Base-by-base conservation (phyloP, 1,284 basidiomycete genomes). In the Trametes hirsuta region DNA sequence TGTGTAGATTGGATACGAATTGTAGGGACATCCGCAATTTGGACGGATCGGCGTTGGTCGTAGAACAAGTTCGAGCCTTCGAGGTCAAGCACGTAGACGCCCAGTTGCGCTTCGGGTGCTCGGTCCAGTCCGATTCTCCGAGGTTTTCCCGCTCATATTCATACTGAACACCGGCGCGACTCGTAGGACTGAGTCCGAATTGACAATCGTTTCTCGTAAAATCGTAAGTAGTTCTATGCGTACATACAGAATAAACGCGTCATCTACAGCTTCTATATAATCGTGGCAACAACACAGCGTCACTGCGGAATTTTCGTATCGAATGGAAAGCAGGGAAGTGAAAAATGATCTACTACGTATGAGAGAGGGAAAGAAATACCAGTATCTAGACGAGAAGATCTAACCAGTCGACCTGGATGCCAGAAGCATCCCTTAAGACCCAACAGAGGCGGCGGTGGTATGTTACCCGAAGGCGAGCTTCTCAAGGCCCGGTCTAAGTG, bases 351-450 rank as follows among this genome's bases (percentile, higher is more conserved):
- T 30, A 30, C 5, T 30, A 40, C n/a, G 3, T 3, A 40, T 5
- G 39, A 44, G 42, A n/a, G 11, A 44, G 21, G 41, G 41, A 42
- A 44, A 21, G n/a, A 21, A 22, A n/a, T 36, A 24, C n/a, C 18
- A 18, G 34, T 8, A 49, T 35, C n/a, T 15, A 42, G 50, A 11
- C 15, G 25, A 30, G 15, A 30, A 48, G 10, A 36, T 36, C 47
- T 48, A 48, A 30, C 3, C 24, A 39, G 47, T 6, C 35, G 8
- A 39, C 22, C n/a, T 56, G 24, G 42, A 56, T 49, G 55, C 55
- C 41, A 15, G 22, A 25, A 6, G 41, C 55, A 50, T 40, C 55
- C 55, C 48, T 45, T 48, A 42, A 39, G n/a, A 55, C 54, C 53
- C 53, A 15, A 14, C 18, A 30, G 18, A 50, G 30, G 30, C 30